Percentiles rank a stretch among this genome's conserved stretches.
Conservation (phyloP, 2,329 filamentous ascomycete species). For the Keithomyces neogunnii region DNA sequence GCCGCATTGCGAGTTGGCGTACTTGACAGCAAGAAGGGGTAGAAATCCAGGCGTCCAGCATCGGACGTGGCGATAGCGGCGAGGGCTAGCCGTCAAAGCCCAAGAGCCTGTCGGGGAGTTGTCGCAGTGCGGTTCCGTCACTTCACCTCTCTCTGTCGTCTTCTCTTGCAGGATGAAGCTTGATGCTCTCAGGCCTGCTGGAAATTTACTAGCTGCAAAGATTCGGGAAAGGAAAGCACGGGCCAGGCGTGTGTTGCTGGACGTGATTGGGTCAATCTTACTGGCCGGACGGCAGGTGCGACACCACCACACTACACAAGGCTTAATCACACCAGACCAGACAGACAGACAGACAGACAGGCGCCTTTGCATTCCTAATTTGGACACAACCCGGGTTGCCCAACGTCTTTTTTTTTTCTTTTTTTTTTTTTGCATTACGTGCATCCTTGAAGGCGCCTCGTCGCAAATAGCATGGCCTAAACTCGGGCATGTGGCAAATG, state of each 20-base stretch:
- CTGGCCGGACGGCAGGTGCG: neutral
- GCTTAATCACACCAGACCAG: no score
- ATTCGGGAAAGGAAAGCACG: neutral
- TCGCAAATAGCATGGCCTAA: neutral
- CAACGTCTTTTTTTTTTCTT: no score
- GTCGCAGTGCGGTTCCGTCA: neutral
- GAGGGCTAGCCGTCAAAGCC: slow-evolving; percentile 5
- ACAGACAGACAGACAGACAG: no score
- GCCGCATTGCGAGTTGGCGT: slow-evolving; percentile 31
- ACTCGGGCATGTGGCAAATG: neutral
- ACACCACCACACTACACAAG: neutral
- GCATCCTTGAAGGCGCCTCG: neutral
- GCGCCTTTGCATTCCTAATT: no score
- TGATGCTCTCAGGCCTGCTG: neutral
- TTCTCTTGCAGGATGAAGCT: neutral
- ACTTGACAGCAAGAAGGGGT: slow-evolving; percentile 5
- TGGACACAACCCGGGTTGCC: no score
- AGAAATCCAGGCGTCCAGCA: slow-evolving; percentile 5
- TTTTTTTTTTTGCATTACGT: neutral
- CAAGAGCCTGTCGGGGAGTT: neutral
- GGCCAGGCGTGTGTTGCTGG: neutral
- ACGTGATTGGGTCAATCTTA: neutral
- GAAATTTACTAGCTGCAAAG: neutral
- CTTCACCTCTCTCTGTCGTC: neutral
- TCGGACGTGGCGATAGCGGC: slow-evolving; percentile 7